Evolutionary conservation across 352 stramenopile species (phyloP).

Genomic region (Globisporangium cylindrosporum): DNA sequence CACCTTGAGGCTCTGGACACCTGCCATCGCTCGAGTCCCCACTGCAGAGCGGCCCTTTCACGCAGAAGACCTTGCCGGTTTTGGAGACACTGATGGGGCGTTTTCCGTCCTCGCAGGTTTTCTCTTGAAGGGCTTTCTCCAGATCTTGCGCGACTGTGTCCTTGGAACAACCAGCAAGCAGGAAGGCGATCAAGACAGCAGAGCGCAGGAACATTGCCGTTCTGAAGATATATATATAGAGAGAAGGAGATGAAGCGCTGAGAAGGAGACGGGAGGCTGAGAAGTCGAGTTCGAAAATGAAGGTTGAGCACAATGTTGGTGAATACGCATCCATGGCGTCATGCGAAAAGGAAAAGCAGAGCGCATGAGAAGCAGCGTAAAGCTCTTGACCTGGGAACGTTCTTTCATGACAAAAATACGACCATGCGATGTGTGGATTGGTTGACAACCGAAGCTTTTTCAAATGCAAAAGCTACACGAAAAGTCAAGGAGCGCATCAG

Average conservation of each 20-base stretch:
- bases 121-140: background rate
- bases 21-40: slow-evolving; percentile 5
- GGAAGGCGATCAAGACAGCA: background rate
- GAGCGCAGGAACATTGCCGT: background rate
- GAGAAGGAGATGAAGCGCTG: too few species aligned
- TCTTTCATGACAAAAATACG: background rate
- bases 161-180: background rate
- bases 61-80: background rate
- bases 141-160: background rate
- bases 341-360: background rate
- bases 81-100: slow-evolving; percentile 8
- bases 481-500: too few species aligned
- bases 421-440: background rate
- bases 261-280: background rate
- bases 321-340: background rate
- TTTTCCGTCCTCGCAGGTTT: background rate
- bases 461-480: too few species aligned
- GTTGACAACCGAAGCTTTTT: too few species aligned
- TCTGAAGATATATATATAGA: too few species aligned
- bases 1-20: slow-evolving; percentile 8
- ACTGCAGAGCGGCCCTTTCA: slow-evolving; percentile 1
- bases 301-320: too few species aligned
- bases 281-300: background rate
- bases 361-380: background rate
- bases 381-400: background rate